Evolutionary conservation across 345 rosid genomes (phyloP).

Genomic region (Hibiscus tridactylites): DNA sequence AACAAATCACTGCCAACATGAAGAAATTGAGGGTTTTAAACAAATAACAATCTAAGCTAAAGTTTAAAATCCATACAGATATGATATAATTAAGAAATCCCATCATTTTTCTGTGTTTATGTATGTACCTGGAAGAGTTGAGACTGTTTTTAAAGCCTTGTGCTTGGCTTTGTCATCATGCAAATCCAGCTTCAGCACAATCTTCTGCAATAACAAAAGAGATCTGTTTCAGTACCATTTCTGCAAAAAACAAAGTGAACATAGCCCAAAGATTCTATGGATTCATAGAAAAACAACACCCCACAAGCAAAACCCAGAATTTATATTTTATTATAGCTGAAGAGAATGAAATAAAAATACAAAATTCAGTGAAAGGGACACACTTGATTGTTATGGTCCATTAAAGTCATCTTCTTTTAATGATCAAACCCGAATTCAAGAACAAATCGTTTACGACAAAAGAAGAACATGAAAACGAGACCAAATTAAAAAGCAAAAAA

Average conservation of each 20-base stretch:
- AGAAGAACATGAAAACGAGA: neutral
- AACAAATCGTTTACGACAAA: neutral
- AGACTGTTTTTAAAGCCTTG: slow-evolving; percentile 77
- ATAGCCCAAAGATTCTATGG: neutral
- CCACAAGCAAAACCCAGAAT: neutral
- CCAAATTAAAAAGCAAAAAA: neutral
- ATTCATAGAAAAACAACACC: neutral
- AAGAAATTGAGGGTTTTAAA: neutral
- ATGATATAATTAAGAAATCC: neutral
- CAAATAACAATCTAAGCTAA: neutral
- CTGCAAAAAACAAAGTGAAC: neutral
- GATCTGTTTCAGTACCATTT: slow-evolving; percentile 18
- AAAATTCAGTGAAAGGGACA: slow-evolving; percentile 7
- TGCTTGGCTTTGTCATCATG: slow-evolving; percentile 76
- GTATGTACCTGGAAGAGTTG: slow-evolving; percentile 63
- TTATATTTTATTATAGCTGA: neutral
- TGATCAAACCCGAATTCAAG: slow-evolving; percentile 12
- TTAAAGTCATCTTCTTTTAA: neutral
- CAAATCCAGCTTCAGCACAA: slow-evolving; percentile 67
- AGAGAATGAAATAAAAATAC: neutral
- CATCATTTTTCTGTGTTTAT: neutral
- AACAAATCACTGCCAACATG: neutral
- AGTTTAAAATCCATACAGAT: too few species aligned
- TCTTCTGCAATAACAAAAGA: slow-evolving; percentile 48
- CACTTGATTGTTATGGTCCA: neutral